Conservation (phyloP, 257 asterid species). For the Solanum medicagineum region DNA sequence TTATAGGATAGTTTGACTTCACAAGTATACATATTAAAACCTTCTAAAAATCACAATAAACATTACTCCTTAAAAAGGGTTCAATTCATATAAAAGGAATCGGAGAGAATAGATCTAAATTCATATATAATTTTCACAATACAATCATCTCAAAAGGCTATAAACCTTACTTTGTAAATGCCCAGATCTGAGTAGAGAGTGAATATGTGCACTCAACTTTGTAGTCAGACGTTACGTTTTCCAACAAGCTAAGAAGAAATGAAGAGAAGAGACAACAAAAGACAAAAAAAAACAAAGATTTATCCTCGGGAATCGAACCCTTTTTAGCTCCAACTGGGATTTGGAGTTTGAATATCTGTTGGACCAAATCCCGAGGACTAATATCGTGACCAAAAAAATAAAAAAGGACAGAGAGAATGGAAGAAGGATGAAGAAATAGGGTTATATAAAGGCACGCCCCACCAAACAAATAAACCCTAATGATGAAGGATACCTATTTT, state of each 20-base stretch:
- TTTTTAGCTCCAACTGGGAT: not conserved
- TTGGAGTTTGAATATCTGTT: not conserved
- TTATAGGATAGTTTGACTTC: not conserved
- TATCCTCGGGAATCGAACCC: constrained; percentile 49
- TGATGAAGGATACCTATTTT: constrained; percentile 24
- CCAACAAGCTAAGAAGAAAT: not conserved
- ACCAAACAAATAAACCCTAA: constrained; percentile 41
- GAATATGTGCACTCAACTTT: not conserved
- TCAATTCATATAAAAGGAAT: too few species aligned
- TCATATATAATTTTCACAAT: not conserved
- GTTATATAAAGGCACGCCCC: constrained; percentile 21
- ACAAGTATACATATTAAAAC: not conserved
- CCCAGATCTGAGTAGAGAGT: not conserved
- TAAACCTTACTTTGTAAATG: not conserved
- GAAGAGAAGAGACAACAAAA: not conserved
- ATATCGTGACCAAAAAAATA: too few species aligned
- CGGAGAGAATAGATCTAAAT: not conserved
- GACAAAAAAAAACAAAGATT: not conserved
- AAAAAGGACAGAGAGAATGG: constrained; percentile 9
- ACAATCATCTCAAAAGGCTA: not conserved
- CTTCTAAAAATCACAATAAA: not conserved
- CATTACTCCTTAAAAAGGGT: not conserved
- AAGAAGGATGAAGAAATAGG: constrained; percentile 13
- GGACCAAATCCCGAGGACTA: constrained; percentile 31
- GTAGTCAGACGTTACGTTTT: not conserved